Evolutionary conservation across 2,329 filamentous ascomycete species (phyloP).

Genomic region (Lecanicillium sp.): DNA sequence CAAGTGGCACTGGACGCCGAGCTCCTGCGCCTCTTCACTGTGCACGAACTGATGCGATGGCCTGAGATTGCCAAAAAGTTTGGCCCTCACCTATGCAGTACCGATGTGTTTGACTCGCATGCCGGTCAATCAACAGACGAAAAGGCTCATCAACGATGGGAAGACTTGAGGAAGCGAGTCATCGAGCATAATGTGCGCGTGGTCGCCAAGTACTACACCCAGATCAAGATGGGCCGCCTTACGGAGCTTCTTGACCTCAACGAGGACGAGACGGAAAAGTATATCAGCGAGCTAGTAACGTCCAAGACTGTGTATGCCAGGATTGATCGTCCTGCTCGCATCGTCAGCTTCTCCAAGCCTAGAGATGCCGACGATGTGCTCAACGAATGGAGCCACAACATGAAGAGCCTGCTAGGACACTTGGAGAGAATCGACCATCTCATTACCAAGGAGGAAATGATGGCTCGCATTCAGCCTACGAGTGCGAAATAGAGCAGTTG

Average conservation of each 20-base stretch:
- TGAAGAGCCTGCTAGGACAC: conserved; percentile 82
- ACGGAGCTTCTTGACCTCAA: conserved; percentile 86
- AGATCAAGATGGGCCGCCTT: conserved; percentile 84
- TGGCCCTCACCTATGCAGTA: conserved; percentile 76
- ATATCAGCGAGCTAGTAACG: conserved; percentile 93
- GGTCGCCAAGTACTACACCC: conserved; percentile 96
- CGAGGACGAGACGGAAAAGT: conserved; percentile 96
- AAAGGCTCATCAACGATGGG: conserved; percentile 80
- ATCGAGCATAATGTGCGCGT: conserved; percentile 99
- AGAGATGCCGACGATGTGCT: conserved; percentile 91
- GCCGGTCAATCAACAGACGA: conserved; percentile 60
- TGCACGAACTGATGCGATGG: conserved; percentile 97
- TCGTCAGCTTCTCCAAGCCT: conserved; percentile 92
- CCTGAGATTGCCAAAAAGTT: conserved; percentile 85
- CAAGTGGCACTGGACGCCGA: conserved; percentile 73
- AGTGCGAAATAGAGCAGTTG: conserved; percentile 24
- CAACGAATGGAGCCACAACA: conserved; percentile 98
- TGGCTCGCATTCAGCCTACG: conserved; percentile 83
- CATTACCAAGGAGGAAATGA: conserved; percentile 99
- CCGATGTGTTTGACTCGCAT: conserved; percentile 77
- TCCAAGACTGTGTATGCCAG: conserved; percentile 97
- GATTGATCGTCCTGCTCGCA: conserved; percentile 85
- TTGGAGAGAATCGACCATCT: conserved; percentile 92
- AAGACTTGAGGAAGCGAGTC: conserved; percentile 92
- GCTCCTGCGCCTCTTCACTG: conserved; percentile 87